phyloP scores from a whole-genome alignment of 2,329 filamentous ascomycete genomes.

The Sporothrix brunneoviolacea region DNA sequence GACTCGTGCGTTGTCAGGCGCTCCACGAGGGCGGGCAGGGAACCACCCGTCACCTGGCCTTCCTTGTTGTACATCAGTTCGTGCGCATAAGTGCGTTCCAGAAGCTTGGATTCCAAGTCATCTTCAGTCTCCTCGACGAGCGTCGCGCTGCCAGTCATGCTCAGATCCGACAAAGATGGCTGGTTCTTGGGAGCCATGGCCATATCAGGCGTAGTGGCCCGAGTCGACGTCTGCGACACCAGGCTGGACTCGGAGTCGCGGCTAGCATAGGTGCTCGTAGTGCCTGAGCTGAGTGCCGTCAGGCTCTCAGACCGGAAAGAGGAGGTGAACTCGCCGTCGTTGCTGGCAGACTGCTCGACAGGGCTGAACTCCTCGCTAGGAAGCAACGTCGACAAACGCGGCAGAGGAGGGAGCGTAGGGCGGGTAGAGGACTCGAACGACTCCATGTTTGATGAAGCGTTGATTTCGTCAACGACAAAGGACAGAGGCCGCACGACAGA shows the following conservation, averaged over 20 bases:
- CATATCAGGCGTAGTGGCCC: slow-evolving; percentile 78
- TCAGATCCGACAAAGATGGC: slow-evolving; percentile 62
- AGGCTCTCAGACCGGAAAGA: slow-evolving; percentile 61
- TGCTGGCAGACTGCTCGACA: slow-evolving; percentile 35
- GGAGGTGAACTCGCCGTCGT: slow-evolving; percentile 44
- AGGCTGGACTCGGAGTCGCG: slow-evolving; percentile 76
- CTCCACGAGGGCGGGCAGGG: slow-evolving; percentile 85
- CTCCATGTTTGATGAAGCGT: slow-evolving; percentile 28
- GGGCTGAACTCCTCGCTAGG: slow-evolving; percentile 43
- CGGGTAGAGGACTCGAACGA: slow-evolving; percentile 44
- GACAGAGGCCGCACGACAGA: slow-evolving; percentile 39
- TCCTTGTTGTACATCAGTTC: slow-evolving; percentile 93
- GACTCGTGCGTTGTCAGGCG: slow-evolving; percentile 87
- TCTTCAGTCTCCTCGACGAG: slow-evolving; percentile 62
- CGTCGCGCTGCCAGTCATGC: slow-evolving; percentile 56
- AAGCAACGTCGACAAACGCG: slow-evolving; percentile 48
- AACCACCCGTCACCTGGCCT: slow-evolving; percentile 88
- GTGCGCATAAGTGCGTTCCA: slow-evolving; percentile 87
- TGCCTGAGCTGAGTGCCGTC: slow-evolving; percentile 69
- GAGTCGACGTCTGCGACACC: slow-evolving; percentile 74
- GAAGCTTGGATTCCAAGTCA: slow-evolving; percentile 73
- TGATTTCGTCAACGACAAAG: slow-evolving; percentile 32
- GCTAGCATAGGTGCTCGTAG: slow-evolving; percentile 70
- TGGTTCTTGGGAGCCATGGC: slow-evolving; percentile 47
- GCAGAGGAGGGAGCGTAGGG: slow-evolving; percentile 48